Evolutionary conservation across 345 rosid genomes (phyloP).

Genomic region (Cardamine occulta): DNA sequence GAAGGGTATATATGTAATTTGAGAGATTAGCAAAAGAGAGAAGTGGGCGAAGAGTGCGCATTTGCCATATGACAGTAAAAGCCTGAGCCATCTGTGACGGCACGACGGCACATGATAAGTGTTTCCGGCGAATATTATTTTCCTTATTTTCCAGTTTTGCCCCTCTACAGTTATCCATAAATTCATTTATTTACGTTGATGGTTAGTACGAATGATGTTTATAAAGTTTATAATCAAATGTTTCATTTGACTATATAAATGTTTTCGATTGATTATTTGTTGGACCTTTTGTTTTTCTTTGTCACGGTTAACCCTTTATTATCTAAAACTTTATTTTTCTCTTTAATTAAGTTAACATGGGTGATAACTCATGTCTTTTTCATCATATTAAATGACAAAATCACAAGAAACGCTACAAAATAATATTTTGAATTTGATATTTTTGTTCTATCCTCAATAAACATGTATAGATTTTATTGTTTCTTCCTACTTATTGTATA

Average conservation of each 20-base stretch:
- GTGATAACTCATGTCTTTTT: slow-evolving; percentile 19
- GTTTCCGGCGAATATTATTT: not conserved
- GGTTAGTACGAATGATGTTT: not conserved
- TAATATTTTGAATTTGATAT: not conserved
- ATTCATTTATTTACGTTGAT: not conserved
- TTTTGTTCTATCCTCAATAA: not conserved
- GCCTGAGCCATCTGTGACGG: slow-evolving; percentile 27
- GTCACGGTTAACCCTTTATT: slow-evolving; percentile 13
- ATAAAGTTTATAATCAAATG: not conserved
- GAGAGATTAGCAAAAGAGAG: slow-evolving; percentile 9
- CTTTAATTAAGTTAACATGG: slow-evolving; percentile 8
- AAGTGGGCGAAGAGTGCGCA: slow-evolving; percentile 37
- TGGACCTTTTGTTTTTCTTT: slow-evolving; percentile 22
- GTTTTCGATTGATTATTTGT: slow-evolving; percentile 16
- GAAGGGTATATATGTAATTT: slow-evolving; percentile 14
- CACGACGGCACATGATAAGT: slow-evolving; percentile 35
- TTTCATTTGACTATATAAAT: slow-evolving; percentile 19
- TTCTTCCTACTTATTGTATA: not conserved
- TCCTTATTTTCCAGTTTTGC: not conserved
- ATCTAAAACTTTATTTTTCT: not conserved
- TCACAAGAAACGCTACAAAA: not conserved
- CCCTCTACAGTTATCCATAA: not conserved
- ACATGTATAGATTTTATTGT: not conserved
- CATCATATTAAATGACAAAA: slow-evolving; percentile 2
- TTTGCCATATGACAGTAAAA: slow-evolving; percentile 35